Base-by-base conservation (phyloP, 2,329 filamentous ascomycete genomes). In the Kalaharituber pfeilii region DNA sequence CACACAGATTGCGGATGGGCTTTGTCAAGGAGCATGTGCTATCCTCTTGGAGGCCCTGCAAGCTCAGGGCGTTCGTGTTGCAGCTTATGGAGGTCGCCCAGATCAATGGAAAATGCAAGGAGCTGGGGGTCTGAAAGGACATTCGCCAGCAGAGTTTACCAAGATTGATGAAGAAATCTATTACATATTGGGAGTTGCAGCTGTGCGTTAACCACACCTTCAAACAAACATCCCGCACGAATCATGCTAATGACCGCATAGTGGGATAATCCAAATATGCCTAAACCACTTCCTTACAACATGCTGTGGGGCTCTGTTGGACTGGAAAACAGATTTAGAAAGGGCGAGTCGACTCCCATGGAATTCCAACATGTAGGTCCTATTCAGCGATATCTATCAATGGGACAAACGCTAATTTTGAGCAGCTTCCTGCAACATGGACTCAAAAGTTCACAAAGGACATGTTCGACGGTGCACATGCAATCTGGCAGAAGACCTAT, bases 111-210 rank as follows among this genome's bases (percentile, higher is more conserved):
- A 67, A 0, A 82, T 81, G 69, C 78, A 82, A 68, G 73, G 72
- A 5, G 70, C 81, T 15, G 78, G 79, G 13, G 80, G 79, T n/a
- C 73, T 77, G 49, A 79, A 81, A 62, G 80, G 80, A 20, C 42
- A 47, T 47, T 47, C 42, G 18, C 15, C 42, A 47, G n/a, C 24
- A 1, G 18, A 15, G 15, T 47, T 47, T 22, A 22, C 42, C 18
- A 25, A 24, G n/a, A 20, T 47, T 47, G 42, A 47, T 25, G 42
- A 47, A 25, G 42, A 47, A 22, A 47, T 47, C 3, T 47, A 47
- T 25, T 47, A 47, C 24, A 47, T 47, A 5, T 22, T 47, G 15
- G 42, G 42, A 20, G 5, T 13, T 22, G 24, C 3, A 4, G 42
- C 42, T 6, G 42, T 47, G 24, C 5, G 42, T 47, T 13, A 5